These are phyloP conservation scores for Blastobotrys arbuscula DNA, from an alignment of 1,139 yeast genomes.

Conservation along the genomic window DNA sequence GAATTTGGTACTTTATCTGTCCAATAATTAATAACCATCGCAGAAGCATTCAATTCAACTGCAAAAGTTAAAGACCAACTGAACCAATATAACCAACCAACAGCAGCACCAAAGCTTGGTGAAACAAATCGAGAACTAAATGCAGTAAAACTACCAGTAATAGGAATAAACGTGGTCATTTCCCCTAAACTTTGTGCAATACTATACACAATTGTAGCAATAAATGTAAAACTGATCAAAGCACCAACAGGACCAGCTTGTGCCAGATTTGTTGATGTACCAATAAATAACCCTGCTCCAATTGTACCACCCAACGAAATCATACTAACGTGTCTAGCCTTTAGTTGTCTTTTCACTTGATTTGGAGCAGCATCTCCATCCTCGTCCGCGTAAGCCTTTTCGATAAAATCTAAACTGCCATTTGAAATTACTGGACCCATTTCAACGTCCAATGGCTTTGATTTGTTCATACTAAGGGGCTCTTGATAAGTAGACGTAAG, in stretches of 20 bases:
- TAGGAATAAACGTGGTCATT: constrained; percentile 55
- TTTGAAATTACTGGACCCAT: background rate
- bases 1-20: constrained; percentile 65
- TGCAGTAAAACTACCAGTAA: constrained; percentile 30
- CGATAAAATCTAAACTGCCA: constrained; percentile 7
- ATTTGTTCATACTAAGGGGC: background rate
- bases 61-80: constrained; percentile 84
- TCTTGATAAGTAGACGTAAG: too few species aligned
- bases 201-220: constrained; percentile 49
- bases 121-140: constrained; percentile 42
- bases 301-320: constrained; percentile 86
- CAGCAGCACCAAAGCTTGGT: constrained; percentile 60
- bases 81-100: constrained; percentile 83
- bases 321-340: constrained; percentile 67
- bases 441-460: background rate
- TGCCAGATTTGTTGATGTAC: constrained; percentile 53
- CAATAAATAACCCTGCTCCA: constrained; percentile 71
- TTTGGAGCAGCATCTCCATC: constrained; percentile 36
- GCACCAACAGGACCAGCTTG: constrained; percentile 66
- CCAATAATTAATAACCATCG: constrained; percentile 74
- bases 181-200: constrained; percentile 58
- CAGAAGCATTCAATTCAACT: constrained; percentile 73
- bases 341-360: constrained; percentile 39
- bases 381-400: background rate
- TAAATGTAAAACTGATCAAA: constrained; percentile 49